Base-by-base conservation (phyloP, 208 protist genomes). In the Wallacemonas sp. region DNA sequence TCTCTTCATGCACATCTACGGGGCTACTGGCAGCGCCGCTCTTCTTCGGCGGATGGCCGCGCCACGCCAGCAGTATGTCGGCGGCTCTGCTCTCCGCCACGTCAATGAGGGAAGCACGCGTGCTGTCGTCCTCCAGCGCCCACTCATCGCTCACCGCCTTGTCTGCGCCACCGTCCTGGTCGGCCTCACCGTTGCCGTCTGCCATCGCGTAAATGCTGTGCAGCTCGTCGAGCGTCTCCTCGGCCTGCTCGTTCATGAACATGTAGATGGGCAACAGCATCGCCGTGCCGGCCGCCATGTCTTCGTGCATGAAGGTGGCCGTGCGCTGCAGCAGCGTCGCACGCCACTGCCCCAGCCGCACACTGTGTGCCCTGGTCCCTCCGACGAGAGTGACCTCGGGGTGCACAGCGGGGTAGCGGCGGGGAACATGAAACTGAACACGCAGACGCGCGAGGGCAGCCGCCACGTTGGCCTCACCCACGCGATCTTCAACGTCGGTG, bases 261-360 rank as follows among this genome's bases (percentile, higher is more conserved):
- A 92, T 76, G 60, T 84, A 78, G 8, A 76, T 58, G 34, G 85
- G 89, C 33, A 92, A 68, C 42, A 95, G 55, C 77, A 94, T 76
- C 15, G 73, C 78, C 19, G 68, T 71, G 19, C 68, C 78, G 22
- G 53, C 48, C n/a, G 60, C 72, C n/a, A 80, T 44, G 62, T 87
- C 71, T 42, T 90, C 88, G 1, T 65, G 39, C 45, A 91, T 54
- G 60, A 85, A 87, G 37, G 52, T 64, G 24, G 66, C 59, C 15
- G 59, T 76, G 21, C 63, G 59, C 57, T 61, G 41, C 27, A 87
- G 54, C 37, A 87, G 36, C 21, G 74, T 63, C 30, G 71, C 37
- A 17, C 76, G 71, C 88, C 88, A 94, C 30, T 73, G 68, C 71
- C 88, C 82, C 55, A 79, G 82, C 33, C 29, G 30, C 17, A 80